These are phyloP conservation scores for Nigrospora oryzae DNA, from an alignment of 2,329 filamentous ascomycete genomes.

Conservation along the genomic window DNA sequence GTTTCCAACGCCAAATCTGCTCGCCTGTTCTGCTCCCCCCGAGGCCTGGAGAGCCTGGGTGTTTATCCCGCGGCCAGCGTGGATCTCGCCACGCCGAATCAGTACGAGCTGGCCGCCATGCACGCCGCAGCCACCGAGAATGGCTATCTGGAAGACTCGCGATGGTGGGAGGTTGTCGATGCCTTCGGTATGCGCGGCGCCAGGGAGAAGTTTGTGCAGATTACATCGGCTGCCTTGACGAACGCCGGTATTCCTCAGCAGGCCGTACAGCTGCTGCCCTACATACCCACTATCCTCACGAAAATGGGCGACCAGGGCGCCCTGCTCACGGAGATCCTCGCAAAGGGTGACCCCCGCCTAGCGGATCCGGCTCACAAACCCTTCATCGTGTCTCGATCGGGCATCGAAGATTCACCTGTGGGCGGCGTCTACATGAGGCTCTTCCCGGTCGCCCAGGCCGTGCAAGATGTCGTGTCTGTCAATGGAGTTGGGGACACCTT, in stretches of 20 bases:
- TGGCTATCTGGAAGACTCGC: constrained; percentile 57
- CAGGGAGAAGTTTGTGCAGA: constrained; percentile 59
- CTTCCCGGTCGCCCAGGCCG: constrained; percentile 57
- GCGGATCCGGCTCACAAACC: constrained; percentile 51
- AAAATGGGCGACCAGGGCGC: constrained; percentile 75
- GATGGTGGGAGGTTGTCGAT: constrained; percentile 78
- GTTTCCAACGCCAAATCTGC: constrained; percentile 76
- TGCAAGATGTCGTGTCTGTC: constrained; percentile 74
- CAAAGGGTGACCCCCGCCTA: constrained; percentile 59
- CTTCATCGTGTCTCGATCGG: constrained; percentile 63
- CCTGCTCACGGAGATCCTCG: constrained; percentile 64
- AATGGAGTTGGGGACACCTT: constrained; percentile 96
- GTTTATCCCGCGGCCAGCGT: constrained; percentile 57
- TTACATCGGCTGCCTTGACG: constrained; percentile 61
- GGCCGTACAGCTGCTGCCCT: constrained; percentile 76
- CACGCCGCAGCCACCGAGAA: constrained; percentile 58
- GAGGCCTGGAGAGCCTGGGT: constrained; percentile 28
- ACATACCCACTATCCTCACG: constrained; percentile 74
- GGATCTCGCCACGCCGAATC: constrained; percentile 75
- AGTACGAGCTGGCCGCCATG: constrained; percentile 73
- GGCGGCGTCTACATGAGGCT: constrained; percentile 77
- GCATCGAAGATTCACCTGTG: constrained; percentile 40
- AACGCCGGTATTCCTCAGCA: constrained; percentile 79
- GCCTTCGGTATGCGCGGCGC: constrained; percentile 68
- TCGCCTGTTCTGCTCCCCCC: constrained; percentile 49